Evolutionary conservation across 2,329 filamentous ascomycete genomes (phyloP), one percentile per base, ranked within the genome.

Genomic region (Paecilomyces sp.): DNA sequence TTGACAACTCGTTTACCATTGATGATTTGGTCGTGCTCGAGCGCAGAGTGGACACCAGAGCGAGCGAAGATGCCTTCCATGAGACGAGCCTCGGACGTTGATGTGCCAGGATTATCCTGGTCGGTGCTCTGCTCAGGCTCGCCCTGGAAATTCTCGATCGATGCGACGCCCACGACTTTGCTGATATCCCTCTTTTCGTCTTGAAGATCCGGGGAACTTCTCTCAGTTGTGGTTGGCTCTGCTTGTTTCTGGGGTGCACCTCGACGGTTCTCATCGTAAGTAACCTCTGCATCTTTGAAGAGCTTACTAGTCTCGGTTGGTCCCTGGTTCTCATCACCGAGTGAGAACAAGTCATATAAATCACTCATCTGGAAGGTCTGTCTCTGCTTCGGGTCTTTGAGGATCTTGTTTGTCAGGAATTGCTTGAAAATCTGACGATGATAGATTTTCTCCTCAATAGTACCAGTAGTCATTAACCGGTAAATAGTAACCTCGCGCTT

Each of bases 371-470:
- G 91, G 73, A 97, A 96, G 0, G 89, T 92, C 64, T 94, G 91
- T 24, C 91, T 87, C 73, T 97, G 92, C 69, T 96, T 96, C 0
- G 94, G 92, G 67, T 99, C 93, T 66, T 90, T 92, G 56, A 99
- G 75, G 6, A 99, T 92, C 74, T 97, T 97, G 77, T 97, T 96
- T 3, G 92, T 94, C 62, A 99, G 81, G 70, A 97, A 97, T 67
- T 97, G 93, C 75, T 99, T 99, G 81, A 96, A 99, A 56, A 99
- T 94, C 70, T 99, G 94, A 15, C 95, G 89, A 74, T 99, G 93
- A 64, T 97, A 99, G 31, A 99, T 99, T 78, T 99, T 99, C 75
- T 99, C 94, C 71, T 99, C 94, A 25, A 99, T 99, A 0, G 95
- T 99, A 1, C 94, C 94, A 4, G 93, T 91, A 3, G 91, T 96